These are phyloP conservation scores for Pogostemon cablin DNA, from an alignment of 257 asterid genomes.

Conservation along the genomic window DNA sequence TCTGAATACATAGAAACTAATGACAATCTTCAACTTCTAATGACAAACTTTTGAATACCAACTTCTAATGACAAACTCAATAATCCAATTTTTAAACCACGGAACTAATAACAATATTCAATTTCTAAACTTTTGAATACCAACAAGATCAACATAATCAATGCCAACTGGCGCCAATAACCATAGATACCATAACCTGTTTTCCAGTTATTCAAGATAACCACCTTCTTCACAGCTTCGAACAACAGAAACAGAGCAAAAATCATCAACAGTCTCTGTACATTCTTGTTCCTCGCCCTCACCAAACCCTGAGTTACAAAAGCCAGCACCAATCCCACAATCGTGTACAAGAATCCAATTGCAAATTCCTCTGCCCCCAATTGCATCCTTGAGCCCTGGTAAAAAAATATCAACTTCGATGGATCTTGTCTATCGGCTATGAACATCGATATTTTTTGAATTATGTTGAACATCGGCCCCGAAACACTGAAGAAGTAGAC, in stretches of 20 bases:
- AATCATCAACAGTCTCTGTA: slow-evolving; percentile 69
- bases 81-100: too few relatives aligned
- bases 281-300: slow-evolving; percentile 51
- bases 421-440: slow-evolving; percentile 79
- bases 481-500: slow-evolving; percentile 94
- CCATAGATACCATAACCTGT: slow-evolving; percentile 87
- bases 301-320: slow-evolving; percentile 63
- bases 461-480: slow-evolving; percentile 88
- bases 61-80: too few relatives aligned
- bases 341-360: slow-evolving; percentile 75
- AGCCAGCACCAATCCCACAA: slow-evolving; percentile 83
- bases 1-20: too few relatives aligned
- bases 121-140: too few relatives aligned
- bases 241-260: slow-evolving; percentile 59
- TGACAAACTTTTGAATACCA: too few relatives aligned
- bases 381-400: slow-evolving; percentile 93
- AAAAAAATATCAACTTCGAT: slow-evolving; percentile 60
- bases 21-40: too few relatives aligned
- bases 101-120: too few relatives aligned
- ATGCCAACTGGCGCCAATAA: slow-evolving; percentile 89
- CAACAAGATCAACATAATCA: slow-evolving; percentile 44
- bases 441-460: slow-evolving; percentile 90
- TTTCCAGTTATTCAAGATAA: slow-evolving; percentile 91
- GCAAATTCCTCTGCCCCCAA: slow-evolving; percentile 90
- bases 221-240: slow-evolving; percentile 86